These are phyloP conservation scores for Kockovaella imperatae DNA, from an alignment of 768 basidiomycete genomes.

Conservation along the genomic window DNA sequence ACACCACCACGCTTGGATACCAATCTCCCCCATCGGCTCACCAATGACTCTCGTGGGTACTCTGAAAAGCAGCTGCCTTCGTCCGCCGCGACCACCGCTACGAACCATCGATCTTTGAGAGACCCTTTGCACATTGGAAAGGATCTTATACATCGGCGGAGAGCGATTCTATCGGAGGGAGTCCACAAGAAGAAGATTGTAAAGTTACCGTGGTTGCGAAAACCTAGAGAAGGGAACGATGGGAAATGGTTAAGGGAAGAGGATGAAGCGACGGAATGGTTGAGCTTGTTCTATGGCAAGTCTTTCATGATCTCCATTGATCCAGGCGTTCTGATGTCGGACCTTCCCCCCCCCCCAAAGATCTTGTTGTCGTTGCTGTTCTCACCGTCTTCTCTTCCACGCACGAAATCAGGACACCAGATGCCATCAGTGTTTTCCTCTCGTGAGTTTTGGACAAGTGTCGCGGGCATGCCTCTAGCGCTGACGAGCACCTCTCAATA, in stretches of 20 bases:
- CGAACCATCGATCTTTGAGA: too few relatives aligned
- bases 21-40: too few relatives aligned
- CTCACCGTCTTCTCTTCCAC: conserved; percentile 23
- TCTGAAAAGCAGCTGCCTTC: too few relatives aligned
- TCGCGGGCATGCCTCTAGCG: neutral
- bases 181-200: too few relatives aligned
- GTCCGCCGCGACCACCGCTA: too few relatives aligned
- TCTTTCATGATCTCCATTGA: neutral
- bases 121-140: too few relatives aligned
- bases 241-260: conserved; percentile 18
- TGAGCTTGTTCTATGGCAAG: conserved; percentile 32
- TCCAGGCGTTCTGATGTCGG: neutral
- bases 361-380: conserved; percentile 35
- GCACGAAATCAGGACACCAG: conserved; percentile 18
- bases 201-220: neutral
- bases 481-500: neutral
- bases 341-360: conserved; percentile 9
- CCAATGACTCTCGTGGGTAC: too few relatives aligned
- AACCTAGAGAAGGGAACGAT: neutral
- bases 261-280: conserved; percentile 26
- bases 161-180: too few relatives aligned
- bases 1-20: too few relatives aligned
- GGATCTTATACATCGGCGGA: too few relatives aligned
- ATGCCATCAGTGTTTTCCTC: conserved; percentile 24
- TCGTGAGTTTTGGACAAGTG: conserved; percentile 7